Base-by-base conservation (phyloP, 169 alveolate species). In the Cryptosporidium xiaoi region DNA sequence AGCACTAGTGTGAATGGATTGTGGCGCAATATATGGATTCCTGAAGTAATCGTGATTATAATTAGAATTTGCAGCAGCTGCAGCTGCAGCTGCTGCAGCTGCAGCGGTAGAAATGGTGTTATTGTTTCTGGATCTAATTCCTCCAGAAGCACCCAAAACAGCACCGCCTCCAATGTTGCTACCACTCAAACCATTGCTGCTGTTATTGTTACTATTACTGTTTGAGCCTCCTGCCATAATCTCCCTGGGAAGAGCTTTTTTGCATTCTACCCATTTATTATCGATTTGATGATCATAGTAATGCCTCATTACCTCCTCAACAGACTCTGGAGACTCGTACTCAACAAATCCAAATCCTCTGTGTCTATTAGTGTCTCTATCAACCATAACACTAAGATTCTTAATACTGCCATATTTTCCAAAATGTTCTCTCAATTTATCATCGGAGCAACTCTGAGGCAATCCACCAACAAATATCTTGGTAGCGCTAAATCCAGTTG, bases 381-480 rank as follows among this genome's bases (percentile, higher is more conserved):
- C 96, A 34, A 67, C 68, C 96, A 93, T 93, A 34, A 93, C 93
- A 29, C 92, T 93, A 53, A 91, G 82, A 31, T 93, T 93, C 65
- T 90, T 89, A 27, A 93, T 65, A 44, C 64, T 82, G 18, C 96
- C 96, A 66, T 83, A 93, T 48, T 90, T 84, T 3, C 82, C 87
- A 82, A 93, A 93, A 71, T 82, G 94, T 33, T 91, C 94, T 36
- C 92, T 91, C 20, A 95, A 90, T 15, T 90, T 89, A 66, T 94
- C 95, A 90, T 93, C 90, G 4, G 92, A 90, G 2, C 94, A 85
- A 46, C 92, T 92, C 51, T 82, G 95, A 18, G 94, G 93, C 44
- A 96, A 90, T 51, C 97, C 97, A n/a, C 98, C 97, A 44, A 95
- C 95, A 92, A 96, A 96, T 44, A 96, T 89, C 65, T 93, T 93